Evolutionary conservation across 2,329 filamentous ascomycete species (phyloP), one percentile per base, ranked within the genome.

Genomic region (Peltaster fructicola): DNA sequence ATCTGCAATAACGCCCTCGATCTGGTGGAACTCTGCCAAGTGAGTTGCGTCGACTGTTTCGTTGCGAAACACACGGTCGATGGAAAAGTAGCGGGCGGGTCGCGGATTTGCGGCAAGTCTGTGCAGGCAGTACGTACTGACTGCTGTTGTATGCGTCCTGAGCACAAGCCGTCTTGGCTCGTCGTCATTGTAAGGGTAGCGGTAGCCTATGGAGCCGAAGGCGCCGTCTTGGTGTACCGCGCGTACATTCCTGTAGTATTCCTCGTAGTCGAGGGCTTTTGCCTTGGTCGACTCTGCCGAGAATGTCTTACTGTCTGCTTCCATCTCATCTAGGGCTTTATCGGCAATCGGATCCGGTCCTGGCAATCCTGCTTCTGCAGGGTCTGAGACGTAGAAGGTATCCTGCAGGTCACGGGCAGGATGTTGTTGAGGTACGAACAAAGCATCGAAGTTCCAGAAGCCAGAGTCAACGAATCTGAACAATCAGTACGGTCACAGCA

Each of bases 361-460:
- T 8, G 69, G 69, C 34, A 56, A 59, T 46, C 84, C 82, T 17
- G 81, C 84, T 30, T 55, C 56, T 31, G 70, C 62, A 22, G 88
- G 88, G 45, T 98, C 84, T 19, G 82, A 82, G 45, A 95, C 85
- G 61, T 93, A 98, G 62, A 95, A 95, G 29, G 88, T 95, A 47
- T 98, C 88, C 63, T 98, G 88, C 38, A 93, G 65, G 51, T 98
- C 88, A 49, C 88, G 80, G 31, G 88, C 88, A 25, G 88, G 88
- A 53, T 98, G 88, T 63, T 98, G 88, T 57, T 91, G 88, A 15
- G 85, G 85, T 26, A 95, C 85, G 53, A 85, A 93, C 35, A 98
- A 79, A 13, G 84, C 73, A 47, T 95, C 85, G 53, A 95, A 95
- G 56, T 95, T 95, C 82, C 88, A 98, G 72, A 95, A 93, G 22